A percentile compares a stretch with the other conserved stretches of the same genome.
phyloP scores from a whole-genome alignment of 768 basidiomycete genomes.

The Rhodosporidiobolus sp. region DNA sequence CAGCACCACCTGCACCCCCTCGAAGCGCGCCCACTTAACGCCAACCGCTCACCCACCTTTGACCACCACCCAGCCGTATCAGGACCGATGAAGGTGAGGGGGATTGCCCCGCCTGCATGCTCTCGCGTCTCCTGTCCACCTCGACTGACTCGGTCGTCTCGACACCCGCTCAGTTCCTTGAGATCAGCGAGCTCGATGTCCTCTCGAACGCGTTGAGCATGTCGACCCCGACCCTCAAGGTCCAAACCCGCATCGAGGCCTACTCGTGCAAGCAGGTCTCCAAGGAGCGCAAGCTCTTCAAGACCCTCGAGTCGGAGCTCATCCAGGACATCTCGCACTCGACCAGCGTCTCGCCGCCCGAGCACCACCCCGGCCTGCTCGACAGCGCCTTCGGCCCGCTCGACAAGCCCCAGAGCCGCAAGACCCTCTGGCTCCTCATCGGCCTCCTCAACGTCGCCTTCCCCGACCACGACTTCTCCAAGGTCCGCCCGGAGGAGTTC shows the following conservation, averaged over 20 bases:
- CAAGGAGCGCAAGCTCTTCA: conserved; percentile 94
- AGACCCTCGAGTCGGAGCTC: conserved; percentile 82
- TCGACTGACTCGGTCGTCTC: not conserved
- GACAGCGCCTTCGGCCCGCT: conserved; percentile 82
- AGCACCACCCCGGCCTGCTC: conserved; percentile 68
- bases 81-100: conserved; percentile 3
- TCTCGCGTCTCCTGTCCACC: too few relatives aligned
- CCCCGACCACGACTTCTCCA: conserved; percentile 95
- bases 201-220: conserved; percentile 43
- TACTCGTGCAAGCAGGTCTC: conserved; percentile 98
- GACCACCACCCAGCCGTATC: too few relatives aligned
- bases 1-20: not conserved
- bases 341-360: conserved; percentile 65
- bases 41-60: not conserved
- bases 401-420: conserved; percentile 74
- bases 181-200: conserved; percentile 43
- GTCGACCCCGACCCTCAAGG: conserved; percentile 34
- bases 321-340: conserved; percentile 65
- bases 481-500: conserved; percentile 85
- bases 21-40: not conserved
- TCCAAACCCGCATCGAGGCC: conserved; percentile 64
- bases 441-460: conserved; percentile 95
- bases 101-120: not conserved
- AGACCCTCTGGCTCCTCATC: conserved; percentile 93
- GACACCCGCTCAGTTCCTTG: conserved; percentile 33